phyloP scores from a whole-genome alignment of 2,329 filamentous ascomycete genomes.

The Cryphonectria nitschkei region DNA sequence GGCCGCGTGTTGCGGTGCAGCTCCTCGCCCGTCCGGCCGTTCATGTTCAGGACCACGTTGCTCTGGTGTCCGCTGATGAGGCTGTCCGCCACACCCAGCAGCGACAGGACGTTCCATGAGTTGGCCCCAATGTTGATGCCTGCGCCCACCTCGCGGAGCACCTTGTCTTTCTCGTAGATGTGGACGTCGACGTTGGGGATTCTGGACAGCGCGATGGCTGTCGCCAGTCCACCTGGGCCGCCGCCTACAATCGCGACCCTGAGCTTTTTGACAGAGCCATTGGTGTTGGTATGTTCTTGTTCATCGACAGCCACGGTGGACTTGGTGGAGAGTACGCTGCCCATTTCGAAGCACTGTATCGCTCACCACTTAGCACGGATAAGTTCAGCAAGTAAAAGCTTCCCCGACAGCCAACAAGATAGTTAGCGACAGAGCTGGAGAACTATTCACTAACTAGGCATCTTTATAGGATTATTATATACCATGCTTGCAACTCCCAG shows the following conservation, averaged over 20 bases:
- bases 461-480: background rate
- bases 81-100: slow-evolving; percentile 36
- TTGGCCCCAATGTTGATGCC: slow-evolving; percentile 43
- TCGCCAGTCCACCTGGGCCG: slow-evolving; percentile 29
- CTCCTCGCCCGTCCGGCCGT: slow-evolving; percentile 36
- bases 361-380: background rate
- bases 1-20: slow-evolving; percentile 33
- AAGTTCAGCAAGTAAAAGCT: background rate
- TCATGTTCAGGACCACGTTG: slow-evolving; percentile 30
- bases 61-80: slow-evolving; percentile 25
- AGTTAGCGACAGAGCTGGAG: background rate
- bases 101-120: slow-evolving; percentile 42
- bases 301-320: slow-evolving; percentile 12
- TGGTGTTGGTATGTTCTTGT: background rate
- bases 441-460: background rate
- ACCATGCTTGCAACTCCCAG: background rate
- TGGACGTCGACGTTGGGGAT: slow-evolving; percentile 39
- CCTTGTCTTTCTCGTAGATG: slow-evolving; percentile 42
- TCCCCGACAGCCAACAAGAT: background rate
- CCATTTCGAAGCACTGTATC: background rate
- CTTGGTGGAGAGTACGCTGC: background rate
- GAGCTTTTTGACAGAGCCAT: slow-evolving; percentile 7
- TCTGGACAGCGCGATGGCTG: slow-evolving; percentile 38
- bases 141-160: slow-evolving; percentile 43
- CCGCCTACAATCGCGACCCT: slow-evolving; percentile 28